Conservation (phyloP, 1,284 basidiomycete species). For the Ceratobasidium sp. region DNA sequence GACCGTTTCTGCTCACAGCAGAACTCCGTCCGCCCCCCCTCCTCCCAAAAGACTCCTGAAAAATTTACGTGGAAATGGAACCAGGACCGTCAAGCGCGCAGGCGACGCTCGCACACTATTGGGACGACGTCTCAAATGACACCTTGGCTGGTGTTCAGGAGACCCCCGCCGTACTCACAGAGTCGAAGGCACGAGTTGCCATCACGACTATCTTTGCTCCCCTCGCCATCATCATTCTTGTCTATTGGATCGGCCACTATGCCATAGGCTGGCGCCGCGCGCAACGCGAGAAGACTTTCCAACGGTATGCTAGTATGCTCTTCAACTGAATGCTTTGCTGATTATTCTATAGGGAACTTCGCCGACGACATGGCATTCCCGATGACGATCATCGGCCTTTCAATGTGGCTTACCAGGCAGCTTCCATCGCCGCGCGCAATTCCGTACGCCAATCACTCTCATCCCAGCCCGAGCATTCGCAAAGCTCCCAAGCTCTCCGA, state of each 20-base stretch:
- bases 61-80: constrained; percentile 21
- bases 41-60: not conserved
- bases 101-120: constrained; percentile 38
- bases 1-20: constrained; percentile 7
- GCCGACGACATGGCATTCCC: constrained; percentile 80
- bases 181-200: not conserved
- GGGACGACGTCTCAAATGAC: constrained; percentile 28
- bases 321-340: not conserved
- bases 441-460: constrained; percentile 17
- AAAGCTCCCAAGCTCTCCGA: not conserved
- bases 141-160: constrained; percentile 26
- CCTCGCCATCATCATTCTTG: not conserved
- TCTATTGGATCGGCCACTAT: constrained; percentile 22
- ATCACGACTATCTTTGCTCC: not conserved
- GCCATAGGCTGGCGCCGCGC: not conserved
- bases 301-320: not conserved
- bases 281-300: constrained; percentile 20
- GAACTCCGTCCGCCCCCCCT: constrained; percentile 1
- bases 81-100: constrained; percentile 20
- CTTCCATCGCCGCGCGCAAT: constrained; percentile 57
- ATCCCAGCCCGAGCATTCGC: constrained; percentile 2
- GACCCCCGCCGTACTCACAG: not conserved
- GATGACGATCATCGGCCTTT: constrained; percentile 81
- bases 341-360: constrained; percentile 59
- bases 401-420: constrained; percentile 78